Conservation (phyloP, 2,329 filamentous ascomycete genomes). For the Ambrosiella beaveri region DNA sequence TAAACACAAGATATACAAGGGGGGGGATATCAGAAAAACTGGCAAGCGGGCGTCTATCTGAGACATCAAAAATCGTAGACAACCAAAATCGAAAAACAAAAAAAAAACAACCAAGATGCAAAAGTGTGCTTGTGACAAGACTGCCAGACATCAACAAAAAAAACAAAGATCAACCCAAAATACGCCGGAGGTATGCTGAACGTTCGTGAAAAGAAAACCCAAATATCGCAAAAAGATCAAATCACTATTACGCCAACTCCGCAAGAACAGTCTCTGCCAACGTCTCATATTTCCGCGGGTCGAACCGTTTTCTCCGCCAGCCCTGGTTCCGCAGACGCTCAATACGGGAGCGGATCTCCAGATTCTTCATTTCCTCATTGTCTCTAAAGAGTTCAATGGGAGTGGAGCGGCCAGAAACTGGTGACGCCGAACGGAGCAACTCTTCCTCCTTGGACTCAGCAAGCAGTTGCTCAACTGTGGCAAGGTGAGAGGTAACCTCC, state of each 20-base stretch:
- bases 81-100: constrained; percentile 3
- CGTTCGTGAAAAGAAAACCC: neutral
- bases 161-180: constrained; percentile 1
- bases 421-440: constrained; percentile 6
- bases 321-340: constrained; percentile 35
- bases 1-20: neutral
- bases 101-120: neutral
- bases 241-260: constrained; percentile 23
- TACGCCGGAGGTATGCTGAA: neutral
- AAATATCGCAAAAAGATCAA: neutral
- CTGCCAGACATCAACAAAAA: neutral
- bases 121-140: constrained; percentile 1
- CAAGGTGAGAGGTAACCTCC: constrained; percentile 32
- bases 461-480: constrained; percentile 27
- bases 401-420: constrained; percentile 8
- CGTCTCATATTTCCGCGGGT: constrained; percentile 33
- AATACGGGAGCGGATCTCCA: constrained; percentile 34
- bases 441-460: constrained; percentile 14
- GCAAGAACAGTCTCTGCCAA: constrained; percentile 33
- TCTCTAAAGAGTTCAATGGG: constrained; percentile 15
- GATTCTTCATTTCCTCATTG: constrained; percentile 21
- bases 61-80: constrained; percentile 1
- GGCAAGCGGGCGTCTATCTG: neutral
- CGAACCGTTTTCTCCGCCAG: constrained; percentile 39
- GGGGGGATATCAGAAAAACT: constrained; percentile 4